A percentile compares a stretch with the other conserved stretches of the same genome.
These are phyloP conservation scores for Neurospora sp. DNA, from an alignment of 495 filamentous ascomycete genomes.

Conservation along the genomic window DNA sequence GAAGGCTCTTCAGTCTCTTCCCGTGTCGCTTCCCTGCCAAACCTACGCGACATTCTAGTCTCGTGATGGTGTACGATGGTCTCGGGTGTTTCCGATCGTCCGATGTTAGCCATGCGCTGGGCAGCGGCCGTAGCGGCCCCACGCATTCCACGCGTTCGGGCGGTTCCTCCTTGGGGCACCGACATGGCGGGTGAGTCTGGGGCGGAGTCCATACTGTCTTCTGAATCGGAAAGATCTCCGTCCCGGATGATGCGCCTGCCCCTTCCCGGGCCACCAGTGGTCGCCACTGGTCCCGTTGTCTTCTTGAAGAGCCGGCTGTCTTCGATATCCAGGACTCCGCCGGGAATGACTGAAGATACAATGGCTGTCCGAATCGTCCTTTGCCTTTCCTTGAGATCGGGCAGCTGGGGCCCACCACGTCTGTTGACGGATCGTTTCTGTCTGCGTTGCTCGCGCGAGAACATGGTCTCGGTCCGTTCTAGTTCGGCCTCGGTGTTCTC, in stretches of 20 bases:
- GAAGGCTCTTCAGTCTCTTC: slow-evolving; percentile 65
- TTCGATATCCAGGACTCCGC: slow-evolving; percentile 68
- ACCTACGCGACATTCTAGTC: slow-evolving; percentile 53
- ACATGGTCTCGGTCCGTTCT: slow-evolving; percentile 81
- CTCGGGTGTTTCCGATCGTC: slow-evolving; percentile 86
- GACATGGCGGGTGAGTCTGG: slow-evolving; percentile 78
- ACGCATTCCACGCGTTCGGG: slow-evolving; percentile 77
- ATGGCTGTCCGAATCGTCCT: slow-evolving; percentile 83
- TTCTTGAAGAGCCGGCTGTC: slow-evolving; percentile 79
- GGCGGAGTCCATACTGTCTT: slow-evolving; percentile 77
- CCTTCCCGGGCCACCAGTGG: slow-evolving; percentile 46
- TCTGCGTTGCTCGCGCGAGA: slow-evolving; percentile 83
- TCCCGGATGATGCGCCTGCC: slow-evolving; percentile 47
- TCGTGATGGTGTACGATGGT: slow-evolving; percentile 61
- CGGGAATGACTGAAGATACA: slow-evolving; percentile 83
- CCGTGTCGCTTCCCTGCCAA: slow-evolving; percentile 43
- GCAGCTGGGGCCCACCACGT: slow-evolving; percentile 85
- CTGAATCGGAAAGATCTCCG: slow-evolving; percentile 76
- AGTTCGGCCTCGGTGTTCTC: slow-evolving; percentile 87
- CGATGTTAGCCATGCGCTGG: slow-evolving; percentile 61
- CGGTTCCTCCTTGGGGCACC: slow-evolving; percentile 66
- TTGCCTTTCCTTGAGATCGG: slow-evolving; percentile 90
- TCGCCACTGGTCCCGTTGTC: slow-evolving; percentile 21
- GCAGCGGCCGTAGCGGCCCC: slow-evolving; percentile 77
- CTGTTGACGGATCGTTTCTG: slow-evolving; percentile 94